Evolutionary conservation across 1,284 basidiomycete genomes (phyloP), one percentile per base, ranked within the genome.

Genomic region (Cryptococcus wingfieldii): DNA sequence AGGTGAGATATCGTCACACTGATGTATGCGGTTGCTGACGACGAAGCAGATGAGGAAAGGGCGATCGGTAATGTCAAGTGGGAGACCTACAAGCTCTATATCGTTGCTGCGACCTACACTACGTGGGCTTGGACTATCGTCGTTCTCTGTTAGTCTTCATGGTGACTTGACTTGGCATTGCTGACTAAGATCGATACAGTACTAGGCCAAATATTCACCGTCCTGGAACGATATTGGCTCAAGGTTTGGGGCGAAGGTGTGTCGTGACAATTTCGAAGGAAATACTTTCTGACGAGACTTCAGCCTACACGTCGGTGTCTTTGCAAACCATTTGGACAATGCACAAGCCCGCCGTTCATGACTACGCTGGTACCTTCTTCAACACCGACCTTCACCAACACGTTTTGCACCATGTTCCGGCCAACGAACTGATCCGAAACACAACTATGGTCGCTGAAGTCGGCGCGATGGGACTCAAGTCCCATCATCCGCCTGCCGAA

Each of bases 51-150:
- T 49, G 73, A 75, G 56, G 84, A 86, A 63, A 78, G 89, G 19
- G 84, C 87, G 43, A 80, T 81, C 1, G 89, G 89, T 2, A 82
- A 83, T 50, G 89, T 92, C 38, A 88, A 89, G 67, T 88, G 86
- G 86, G 70, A 74, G 2, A 85, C 90, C 45, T 92, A 92, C 71
- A 84, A 85, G 60, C 85, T 83, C 13, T 91, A 91, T 70, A 78
- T 92, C 56, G 80, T 70, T 12, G 76, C 79, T 0, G 77, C 78
- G 6, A 73, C 73, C 2, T 69, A 65, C 53, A 62, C 66, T 38
- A 72, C 71, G 4, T 77, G 76, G 76, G 50, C 56, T 12, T 60
- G 71, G 54, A 69, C 65, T 9, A 50, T 72, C n/a, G 27, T 71
- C 34, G 50, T 74, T 7, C 59, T 77, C 4, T 37, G 69, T 70